Percentiles rank a stretch among this genome's conserved stretches.
Conservation (phyloP, 345 rosid species). For the Pistacia integerrima region DNA sequence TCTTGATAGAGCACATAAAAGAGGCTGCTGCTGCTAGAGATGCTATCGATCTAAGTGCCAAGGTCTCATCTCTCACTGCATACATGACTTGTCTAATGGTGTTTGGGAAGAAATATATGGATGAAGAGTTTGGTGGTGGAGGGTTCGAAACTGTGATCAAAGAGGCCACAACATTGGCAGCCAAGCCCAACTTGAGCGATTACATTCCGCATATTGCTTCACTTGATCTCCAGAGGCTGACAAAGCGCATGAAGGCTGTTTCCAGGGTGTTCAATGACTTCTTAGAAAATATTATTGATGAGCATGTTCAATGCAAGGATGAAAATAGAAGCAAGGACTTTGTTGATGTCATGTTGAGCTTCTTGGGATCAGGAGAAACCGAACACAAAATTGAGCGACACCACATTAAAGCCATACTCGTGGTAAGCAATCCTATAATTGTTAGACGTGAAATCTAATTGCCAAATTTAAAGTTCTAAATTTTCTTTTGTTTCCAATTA, state of each 20-base stretch:
- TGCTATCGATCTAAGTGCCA: conserved; percentile 30
- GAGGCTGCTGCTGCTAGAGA: background rate
- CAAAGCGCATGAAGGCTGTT: conserved; percentile 33
- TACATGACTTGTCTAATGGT: conserved; percentile 48
- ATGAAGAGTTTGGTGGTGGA: conserved; percentile 28
- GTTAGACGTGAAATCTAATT: no score
- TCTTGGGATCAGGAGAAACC: conserved; percentile 23
- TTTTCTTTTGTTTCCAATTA: background rate
- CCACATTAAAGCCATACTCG: conserved; percentile 29
- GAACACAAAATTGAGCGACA: conserved; percentile 25
- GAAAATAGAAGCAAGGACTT: conserved; percentile 29
- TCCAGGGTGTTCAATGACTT: conserved; percentile 34
- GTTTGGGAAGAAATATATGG: conserved; percentile 45
- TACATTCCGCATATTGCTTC: conserved; percentile 29
- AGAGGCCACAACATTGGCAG: background rate
- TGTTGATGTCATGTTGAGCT: conserved; percentile 33
- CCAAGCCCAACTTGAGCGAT: conserved; percentile 31
- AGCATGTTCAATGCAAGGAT: conserved; percentile 21
- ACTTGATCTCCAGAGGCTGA: conserved; percentile 40
- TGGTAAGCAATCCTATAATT: conserved; percentile 10
- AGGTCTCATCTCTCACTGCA: conserved; percentile 22
- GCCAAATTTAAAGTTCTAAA: no score
- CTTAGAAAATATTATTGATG: conserved; percentile 35
- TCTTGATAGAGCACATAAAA: conserved; percentile 17
- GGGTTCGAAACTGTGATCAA: conserved; percentile 27